A percentile compares a stretch with the other conserved stretches of the same genome.
Conservation (phyloP, 257 asterid genomes). For the Solanum pimpinellifolium region DNA sequence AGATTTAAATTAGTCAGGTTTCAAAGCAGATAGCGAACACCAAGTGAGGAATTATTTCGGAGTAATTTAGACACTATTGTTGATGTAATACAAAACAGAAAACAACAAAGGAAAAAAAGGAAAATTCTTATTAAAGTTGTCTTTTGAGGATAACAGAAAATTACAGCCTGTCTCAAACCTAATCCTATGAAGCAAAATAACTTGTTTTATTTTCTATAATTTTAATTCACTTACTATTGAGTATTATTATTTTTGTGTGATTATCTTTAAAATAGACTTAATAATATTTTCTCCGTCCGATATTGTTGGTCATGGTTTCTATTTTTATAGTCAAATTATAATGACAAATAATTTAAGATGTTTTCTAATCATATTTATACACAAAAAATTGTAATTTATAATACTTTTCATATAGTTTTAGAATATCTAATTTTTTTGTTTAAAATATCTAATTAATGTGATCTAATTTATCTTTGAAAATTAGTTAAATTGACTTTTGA, state of each 20-base stretch:
- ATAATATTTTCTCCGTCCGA: rapidly evolving
- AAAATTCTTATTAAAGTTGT: background rate
- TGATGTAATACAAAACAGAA: background rate
- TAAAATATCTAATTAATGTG: too few relatives aligned
- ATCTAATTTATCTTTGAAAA: too few relatives aligned
- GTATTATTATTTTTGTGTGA: too few relatives aligned
- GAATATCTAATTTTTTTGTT: too few relatives aligned
- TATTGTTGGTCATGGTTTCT: too few relatives aligned
- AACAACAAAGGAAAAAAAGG: background rate
- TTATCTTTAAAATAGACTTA: too few relatives aligned
- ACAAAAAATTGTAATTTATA: too few relatives aligned
- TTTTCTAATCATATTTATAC: too few relatives aligned
- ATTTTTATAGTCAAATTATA: too few relatives aligned
- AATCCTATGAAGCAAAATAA: background rate
- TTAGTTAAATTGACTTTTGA: too few relatives aligned
- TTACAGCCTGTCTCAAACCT: background rate
- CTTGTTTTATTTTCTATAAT: background rate
- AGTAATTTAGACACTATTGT: background rate
- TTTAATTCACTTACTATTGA: background rate
- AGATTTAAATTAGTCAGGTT: background rate
- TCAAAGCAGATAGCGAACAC: background rate
- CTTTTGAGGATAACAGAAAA: background rate
- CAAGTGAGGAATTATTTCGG: background rate
- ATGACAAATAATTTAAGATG: too few relatives aligned
- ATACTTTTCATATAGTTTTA: too few relatives aligned